phyloP scores from a whole-genome alignment of 164 flowering plant species.

The Vitis rotundifolia region DNA sequence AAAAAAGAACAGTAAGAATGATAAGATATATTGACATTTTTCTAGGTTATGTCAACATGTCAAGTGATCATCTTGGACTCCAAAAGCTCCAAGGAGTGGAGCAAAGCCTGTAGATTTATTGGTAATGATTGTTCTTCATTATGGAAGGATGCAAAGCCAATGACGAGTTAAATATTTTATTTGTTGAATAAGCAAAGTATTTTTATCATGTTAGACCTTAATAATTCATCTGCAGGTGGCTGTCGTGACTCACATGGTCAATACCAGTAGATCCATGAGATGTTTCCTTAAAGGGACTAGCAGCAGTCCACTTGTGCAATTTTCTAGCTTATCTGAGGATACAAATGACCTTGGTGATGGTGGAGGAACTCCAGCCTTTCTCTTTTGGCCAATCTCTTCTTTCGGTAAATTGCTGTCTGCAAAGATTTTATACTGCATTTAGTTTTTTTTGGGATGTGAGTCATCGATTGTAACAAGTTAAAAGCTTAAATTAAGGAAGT shows the following conservation, averaged over 20 bases:
- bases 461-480: too few relatives aligned
- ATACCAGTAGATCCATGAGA: slow-evolving; percentile 57
- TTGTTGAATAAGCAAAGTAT: neutral
- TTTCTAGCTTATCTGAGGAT: slow-evolving; percentile 44
- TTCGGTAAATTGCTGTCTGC: slow-evolving; percentile 45
- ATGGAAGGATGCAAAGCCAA: neutral
- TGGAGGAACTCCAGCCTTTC: slow-evolving; percentile 67
- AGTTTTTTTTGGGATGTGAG: too few relatives aligned
- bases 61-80: neutral
- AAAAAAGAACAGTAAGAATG: too few relatives aligned
- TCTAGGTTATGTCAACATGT: neutral
- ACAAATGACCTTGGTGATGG: slow-evolving; percentile 66
- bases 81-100: neutral
- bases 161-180: neutral
- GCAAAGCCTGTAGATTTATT: neutral
- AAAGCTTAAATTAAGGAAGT: too few relatives aligned
- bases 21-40: neutral
- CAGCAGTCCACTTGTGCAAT: slow-evolving; percentile 54
- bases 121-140: neutral
- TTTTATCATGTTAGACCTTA: neutral
- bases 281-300: slow-evolving; percentile 51
- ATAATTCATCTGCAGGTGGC: slow-evolving; percentile 42
- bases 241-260: slow-evolving; percentile 50
- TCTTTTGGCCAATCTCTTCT: slow-evolving; percentile 48
- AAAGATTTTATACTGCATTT: neutral